Conservation (phyloP, 202 grass and related monocot species). For the Zizania palustris region DNA sequence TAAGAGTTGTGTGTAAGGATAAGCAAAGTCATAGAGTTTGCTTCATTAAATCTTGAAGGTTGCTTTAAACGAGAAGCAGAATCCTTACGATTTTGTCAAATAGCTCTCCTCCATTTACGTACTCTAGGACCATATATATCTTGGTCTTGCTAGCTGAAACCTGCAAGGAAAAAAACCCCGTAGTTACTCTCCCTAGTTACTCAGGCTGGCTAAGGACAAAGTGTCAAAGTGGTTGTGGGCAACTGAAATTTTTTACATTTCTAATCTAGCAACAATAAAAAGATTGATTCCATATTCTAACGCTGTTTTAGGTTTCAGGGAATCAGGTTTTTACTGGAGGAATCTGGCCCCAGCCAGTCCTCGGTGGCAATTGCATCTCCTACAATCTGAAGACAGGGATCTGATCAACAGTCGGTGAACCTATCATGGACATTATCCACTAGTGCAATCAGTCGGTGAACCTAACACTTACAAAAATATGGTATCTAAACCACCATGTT, state of each 20-base stretch:
- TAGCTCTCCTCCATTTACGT: conserved; percentile 79
- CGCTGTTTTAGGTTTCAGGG: not conserved
- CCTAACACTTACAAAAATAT: not conserved
- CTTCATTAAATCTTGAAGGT: conserved; percentile 10
- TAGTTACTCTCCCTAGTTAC: too few species aligned
- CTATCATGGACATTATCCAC: conserved; percentile 24
- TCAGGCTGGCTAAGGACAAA: not conserved
- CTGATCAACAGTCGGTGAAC: not conserved
- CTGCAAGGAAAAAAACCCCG: conserved; percentile 50
- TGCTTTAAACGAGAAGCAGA: not conserved
- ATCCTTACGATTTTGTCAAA: conserved; percentile 79
- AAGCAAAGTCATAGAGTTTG: not conserved
- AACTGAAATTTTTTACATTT: not conserved
- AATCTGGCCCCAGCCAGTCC: not conserved
- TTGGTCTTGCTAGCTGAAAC: conserved; percentile 88
- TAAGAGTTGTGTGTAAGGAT: conserved; percentile 21
- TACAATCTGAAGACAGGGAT: not conserved
- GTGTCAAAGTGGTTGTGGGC: not conserved
- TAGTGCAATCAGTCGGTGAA: conserved; percentile 11
- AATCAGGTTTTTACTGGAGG: conserved; percentile 10
- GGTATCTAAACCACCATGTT: not conserved
- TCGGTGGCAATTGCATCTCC: not conserved
- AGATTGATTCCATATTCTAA: not conserved
- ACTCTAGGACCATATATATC: conserved; percentile 91
- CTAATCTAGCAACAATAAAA: not conserved